Evolutionary conservation across 2,329 filamentous ascomycete species (phyloP), one percentile per base, ranked within the genome.

Genomic region (Fusarium anguioides): DNA sequence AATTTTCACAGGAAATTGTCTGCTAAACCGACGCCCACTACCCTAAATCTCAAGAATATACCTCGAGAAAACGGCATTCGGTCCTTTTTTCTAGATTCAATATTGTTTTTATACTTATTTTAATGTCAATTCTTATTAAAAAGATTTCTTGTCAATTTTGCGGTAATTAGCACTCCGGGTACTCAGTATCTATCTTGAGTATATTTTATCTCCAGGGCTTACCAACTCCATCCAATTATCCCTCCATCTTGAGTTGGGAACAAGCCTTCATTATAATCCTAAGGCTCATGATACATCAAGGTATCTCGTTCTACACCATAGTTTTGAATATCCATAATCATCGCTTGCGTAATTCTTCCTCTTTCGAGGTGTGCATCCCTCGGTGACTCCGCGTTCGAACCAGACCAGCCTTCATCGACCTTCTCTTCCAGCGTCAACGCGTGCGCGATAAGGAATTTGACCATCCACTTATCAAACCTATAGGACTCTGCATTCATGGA

Each of bases 401-500:
- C 46, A 17, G 41, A 20, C 56, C 59, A 61, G 1, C 23, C 8
- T 3, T 75, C 18, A 75, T 74, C 66, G 82, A 69, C 70, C 48
- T 75, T 75, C 6, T 75, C 73, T 24, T 77, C 75, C 4, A 78
- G 60, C 9, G 66, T 63, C 14, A 76, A 41, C 2, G 74, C 67
- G 59, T 79, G 76, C 31, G 77, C 72, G 14, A 77, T 69, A 2
- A 79, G 65, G 46, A 79, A 79, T 46, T 86, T 84, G 52, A 81
- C 75, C 48, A 86, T 81, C 51, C 85, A 83, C 45, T 75, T 75
- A 65, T 88, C 86, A 55, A 87, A 75, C 1, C 74, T 67, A 53
- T 78, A 74, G 2, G 76, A 75, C 23, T 75, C 73, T 15, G 55
- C 61, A 9, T 56, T 66, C 12, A 69, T 54, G 2, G 75, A 75